These are phyloP conservation scores for Starmerella sirachaensis DNA, from an alignment of 805 yeast genomes.

Conservation along the genomic window DNA sequence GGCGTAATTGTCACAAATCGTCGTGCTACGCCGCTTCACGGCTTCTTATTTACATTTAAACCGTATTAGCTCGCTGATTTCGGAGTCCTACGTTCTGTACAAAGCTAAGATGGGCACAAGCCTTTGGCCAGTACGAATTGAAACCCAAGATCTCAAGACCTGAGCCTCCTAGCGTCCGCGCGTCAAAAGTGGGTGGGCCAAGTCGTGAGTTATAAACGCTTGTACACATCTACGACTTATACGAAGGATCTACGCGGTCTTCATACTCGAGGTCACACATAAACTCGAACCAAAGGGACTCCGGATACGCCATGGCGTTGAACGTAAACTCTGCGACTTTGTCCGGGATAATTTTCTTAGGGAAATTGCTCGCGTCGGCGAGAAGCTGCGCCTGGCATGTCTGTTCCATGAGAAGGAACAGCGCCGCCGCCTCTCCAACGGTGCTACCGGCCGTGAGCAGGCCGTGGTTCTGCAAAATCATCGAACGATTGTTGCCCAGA, in stretches of 20 bases:
- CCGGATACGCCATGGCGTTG: constrained; percentile 50
- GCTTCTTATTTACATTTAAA: no score
- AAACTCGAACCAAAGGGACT: constrained; percentile 56
- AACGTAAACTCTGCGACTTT: constrained; percentile 60
- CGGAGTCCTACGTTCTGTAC: no score
- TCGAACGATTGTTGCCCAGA: constrained; percentile 42
- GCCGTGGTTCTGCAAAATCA: constrained; percentile 62
- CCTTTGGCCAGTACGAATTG: no score
- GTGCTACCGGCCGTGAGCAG: constrained; percentile 56
- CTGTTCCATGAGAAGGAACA: constrained; percentile 51
- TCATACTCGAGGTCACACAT: constrained; percentile 17
- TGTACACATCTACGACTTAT: no score
- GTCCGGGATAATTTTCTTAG: constrained; percentile 39
- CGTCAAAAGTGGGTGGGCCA: no score
- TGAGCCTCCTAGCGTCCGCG: no score
- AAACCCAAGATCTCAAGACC: no score
- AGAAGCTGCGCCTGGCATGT: constrained; percentile 51
- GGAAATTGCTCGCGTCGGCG: constrained; percentile 43
- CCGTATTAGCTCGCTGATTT: no score
- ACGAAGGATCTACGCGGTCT: constrained; percentile 13
- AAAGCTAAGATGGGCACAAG: no score
- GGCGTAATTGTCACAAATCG: no score
- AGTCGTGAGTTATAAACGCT: no score
- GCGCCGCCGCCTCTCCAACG: constrained; percentile 61
- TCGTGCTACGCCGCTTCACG: no score